Evolutionary conservation across 2,329 filamentous ascomycete genomes (phyloP), one percentile per base, ranked within the genome.

Genomic region (Epichloe hybrida): DNA sequence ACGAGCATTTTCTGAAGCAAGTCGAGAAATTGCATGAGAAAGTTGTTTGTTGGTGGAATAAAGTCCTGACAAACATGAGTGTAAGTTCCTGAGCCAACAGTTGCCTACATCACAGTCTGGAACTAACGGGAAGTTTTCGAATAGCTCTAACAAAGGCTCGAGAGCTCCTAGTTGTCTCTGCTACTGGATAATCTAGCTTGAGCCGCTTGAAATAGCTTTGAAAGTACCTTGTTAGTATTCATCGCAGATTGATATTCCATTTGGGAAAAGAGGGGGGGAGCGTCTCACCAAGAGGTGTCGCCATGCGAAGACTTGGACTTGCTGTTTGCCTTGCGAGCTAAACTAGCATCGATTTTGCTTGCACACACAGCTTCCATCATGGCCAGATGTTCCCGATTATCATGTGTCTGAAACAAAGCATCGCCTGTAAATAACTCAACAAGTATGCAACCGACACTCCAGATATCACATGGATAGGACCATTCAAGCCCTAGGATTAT

Each of bases 341-440:
- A 11, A 31, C 9, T 31, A 31, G 27, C 27, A 31, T 11, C 3
- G 27, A 31, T 31, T 31, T 31, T 31, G 27, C 27, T 31, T 31
- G 27, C 27, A 31, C 27, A 31, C 27, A 85, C 81, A 36, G 77
- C 79, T 59, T 84, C 81, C 81, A 86, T 86, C 82, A 86, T 86
- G n/a, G 82, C 82, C 48, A 86, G 67, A 61, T 86, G 82, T 62
- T 86, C 82, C 23, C 84, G 70, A 54, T 86, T 86, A 57, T 86
- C 82, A 57, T 86, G 82, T 1, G 82, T 86, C 61, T 86, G 82
- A 63, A 86, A 86, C 2, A 86, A 67, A 17, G 82, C 82, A 59
- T 85, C 82, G 4, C 82, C 82, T 0, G 82, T 86, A 54, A 80
- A 86, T 62, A 86, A 84, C 56, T 86, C 82, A 15, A 86, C 81